A percentile compares a stretch with the other conserved stretches of the same genome.
phyloP scores from a whole-genome alignment of 176 grass and related monocot genomes.

The Carex kokanica region DNA sequence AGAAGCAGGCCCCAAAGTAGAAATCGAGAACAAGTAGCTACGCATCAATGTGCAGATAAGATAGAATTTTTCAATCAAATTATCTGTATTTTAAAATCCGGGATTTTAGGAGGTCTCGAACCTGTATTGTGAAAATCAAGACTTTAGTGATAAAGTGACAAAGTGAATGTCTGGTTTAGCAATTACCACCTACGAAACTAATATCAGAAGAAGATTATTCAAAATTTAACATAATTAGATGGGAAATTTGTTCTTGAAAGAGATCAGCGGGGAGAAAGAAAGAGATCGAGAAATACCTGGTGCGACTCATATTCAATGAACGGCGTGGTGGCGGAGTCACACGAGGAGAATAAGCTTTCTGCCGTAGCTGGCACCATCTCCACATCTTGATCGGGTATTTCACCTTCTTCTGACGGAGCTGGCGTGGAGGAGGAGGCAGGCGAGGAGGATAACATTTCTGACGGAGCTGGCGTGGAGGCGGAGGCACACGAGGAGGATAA shows the following conservation, averaged over 20 bases:
- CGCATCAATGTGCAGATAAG: neutral
- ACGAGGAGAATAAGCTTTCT: no score
- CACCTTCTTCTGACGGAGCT: constrained; percentile 16
- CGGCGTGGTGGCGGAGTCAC: neutral
- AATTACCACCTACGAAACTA: neutral
- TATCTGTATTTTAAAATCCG: neutral
- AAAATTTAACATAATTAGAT: neutral
- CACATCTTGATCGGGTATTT: neutral
- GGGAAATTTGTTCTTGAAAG: no score
- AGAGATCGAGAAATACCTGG: neutral
- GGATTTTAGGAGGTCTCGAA: neutral
- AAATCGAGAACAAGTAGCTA: no score
- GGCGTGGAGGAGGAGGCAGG: no score
- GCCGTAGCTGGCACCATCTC: neutral
- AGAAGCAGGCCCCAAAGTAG: neutral
- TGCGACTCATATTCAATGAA: no score
- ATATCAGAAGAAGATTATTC: no score
- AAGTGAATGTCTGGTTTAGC: neutral
- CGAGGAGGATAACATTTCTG: no score
- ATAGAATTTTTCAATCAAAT: neutral
- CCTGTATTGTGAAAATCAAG: no score
- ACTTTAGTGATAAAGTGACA: no score
- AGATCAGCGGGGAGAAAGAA: neutral
- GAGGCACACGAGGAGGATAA: no score
- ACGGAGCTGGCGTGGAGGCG: no score